These are phyloP conservation scores for Leccinum colubrinum DNA, from an alignment of 1,284 basidiomycete species.

Conservation along the genomic window DNA sequence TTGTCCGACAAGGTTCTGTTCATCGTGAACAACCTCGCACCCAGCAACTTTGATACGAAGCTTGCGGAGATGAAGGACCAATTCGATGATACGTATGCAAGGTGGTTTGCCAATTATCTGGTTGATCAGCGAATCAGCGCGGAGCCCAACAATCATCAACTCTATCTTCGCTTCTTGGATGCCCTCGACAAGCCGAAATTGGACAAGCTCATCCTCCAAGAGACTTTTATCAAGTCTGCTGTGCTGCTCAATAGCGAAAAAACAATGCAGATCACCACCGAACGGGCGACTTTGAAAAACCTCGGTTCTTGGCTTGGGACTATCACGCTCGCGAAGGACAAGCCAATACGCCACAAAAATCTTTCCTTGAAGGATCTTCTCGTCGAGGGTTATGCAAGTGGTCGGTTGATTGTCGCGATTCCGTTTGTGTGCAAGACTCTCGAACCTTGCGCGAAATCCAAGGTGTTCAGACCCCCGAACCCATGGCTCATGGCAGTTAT, in stretches of 20 bases:
- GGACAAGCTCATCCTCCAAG: slow-evolving; percentile 82
- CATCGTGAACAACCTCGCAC: slow-evolving; percentile 97
- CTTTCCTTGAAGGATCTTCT: slow-evolving; percentile 96
- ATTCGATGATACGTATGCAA: slow-evolving; percentile 79
- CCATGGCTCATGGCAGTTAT: slow-evolving; percentile 98
- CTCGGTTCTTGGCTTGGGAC: slow-evolving; percentile 94
- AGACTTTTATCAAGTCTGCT: slow-evolving; percentile 89
- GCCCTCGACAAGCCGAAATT: slow-evolving; percentile 68
- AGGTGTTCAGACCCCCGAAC: slow-evolving; percentile 94
- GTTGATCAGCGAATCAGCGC: slow-evolving; percentile 95
- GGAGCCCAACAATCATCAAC: slow-evolving; percentile 95
- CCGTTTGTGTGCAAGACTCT: slow-evolving; percentile 98
- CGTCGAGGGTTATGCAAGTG: slow-evolving; percentile 92
- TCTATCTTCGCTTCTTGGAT: slow-evolving; percentile 94
- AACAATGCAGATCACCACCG: slow-evolving; percentile 81
- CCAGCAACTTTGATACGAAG: slow-evolving; percentile 90
- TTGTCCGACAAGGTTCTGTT: slow-evolving; percentile 94
- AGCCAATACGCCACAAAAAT: slow-evolving; percentile 92
- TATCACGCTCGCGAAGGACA: slow-evolving; percentile 90
- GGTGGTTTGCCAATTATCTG: slow-evolving; percentile 98
- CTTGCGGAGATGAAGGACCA: slow-evolving; percentile 79
- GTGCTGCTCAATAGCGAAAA: slow-evolving; percentile 90
- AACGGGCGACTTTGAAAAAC: slow-evolving; percentile 91
- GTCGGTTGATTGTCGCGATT: slow-evolving; percentile 91
- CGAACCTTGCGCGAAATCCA: slow-evolving; percentile 86